phyloP scores from a whole-genome alignment of 2,329 filamentous ascomycete genomes.

The Monosporascus sp. region DNA sequence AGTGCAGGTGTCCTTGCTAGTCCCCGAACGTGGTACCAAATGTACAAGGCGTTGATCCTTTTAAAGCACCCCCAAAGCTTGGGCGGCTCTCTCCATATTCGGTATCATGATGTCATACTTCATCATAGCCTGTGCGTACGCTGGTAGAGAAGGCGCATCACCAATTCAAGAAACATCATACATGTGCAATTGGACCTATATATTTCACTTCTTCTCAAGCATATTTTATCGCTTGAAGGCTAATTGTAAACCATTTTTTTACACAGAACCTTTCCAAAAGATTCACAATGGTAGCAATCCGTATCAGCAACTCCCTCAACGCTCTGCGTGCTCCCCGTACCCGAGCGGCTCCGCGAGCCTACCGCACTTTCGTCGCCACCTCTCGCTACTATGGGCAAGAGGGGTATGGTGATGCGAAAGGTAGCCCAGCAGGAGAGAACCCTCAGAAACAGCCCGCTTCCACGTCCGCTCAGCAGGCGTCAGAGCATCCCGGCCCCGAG shows the following conservation, averaged over 20 bases:
- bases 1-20: too few relatives aligned
- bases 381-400: constrained; percentile 15
- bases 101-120: constrained; percentile 21
- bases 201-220: too few relatives aligned
- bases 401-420: constrained; percentile 37
- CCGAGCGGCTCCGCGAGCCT: constrained; percentile 11
- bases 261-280: neutral
- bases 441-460: constrained; percentile 31
- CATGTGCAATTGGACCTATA: neutral
- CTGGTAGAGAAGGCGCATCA: neutral
- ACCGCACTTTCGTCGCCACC: constrained; percentile 17
- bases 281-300: constrained; percentile 22
- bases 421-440: constrained; percentile 29
- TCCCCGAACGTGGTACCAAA: neutral
- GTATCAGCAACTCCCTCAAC: constrained; percentile 19
- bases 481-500: constrained; percentile 38
- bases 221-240: too few relatives aligned
- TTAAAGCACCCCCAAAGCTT: neutral
- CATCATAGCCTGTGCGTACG: constrained; percentile 11
- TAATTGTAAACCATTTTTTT: neutral
- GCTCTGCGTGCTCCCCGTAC: constrained; percentile 15
- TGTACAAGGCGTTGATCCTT: too few relatives aligned
- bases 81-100: constrained; percentile 1
- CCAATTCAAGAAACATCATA: neutral
- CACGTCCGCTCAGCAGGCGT: constrained; percentile 25